Percentiles rank a stretch among this genome's conserved stretches.
phyloP scores from a whole-genome alignment of 371 early-diverging fungal species.

The Mucor piriformis region DNA sequence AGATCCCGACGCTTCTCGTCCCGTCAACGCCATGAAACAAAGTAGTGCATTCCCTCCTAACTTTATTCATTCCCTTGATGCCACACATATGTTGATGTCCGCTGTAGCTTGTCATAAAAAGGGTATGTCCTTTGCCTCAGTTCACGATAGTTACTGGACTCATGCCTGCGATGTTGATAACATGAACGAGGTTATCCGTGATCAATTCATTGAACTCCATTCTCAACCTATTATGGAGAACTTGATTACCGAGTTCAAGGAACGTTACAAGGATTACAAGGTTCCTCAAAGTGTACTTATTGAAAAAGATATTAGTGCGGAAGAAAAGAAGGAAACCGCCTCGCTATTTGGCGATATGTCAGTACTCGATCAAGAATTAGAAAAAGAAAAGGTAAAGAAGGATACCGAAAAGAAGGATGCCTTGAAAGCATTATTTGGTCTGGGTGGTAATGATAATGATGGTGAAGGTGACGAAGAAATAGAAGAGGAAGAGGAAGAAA shows the following conservation, averaged over 20 bases:
- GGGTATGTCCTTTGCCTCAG: slow-evolving; percentile 89
- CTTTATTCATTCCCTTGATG: slow-evolving; percentile 97
- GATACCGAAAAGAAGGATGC: slow-evolving; percentile 34
- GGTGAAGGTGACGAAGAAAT: slow-evolving; percentile 15
- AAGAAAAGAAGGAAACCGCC: background rate
- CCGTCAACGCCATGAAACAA: slow-evolving; percentile 92
- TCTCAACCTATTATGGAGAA: slow-evolving; percentile 83
- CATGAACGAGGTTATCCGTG: slow-evolving; percentile 86
- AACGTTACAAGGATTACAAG: slow-evolving; percentile 78
- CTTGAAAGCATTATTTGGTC: slow-evolving; percentile 39
- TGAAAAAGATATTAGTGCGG: background rate
- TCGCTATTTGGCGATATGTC: slow-evolving; percentile 16
- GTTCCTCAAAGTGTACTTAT: slow-evolving; percentile 53
- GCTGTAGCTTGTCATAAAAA: slow-evolving; percentile 84
- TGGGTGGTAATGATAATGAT: slow-evolving; percentile 21
- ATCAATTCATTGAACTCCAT: slow-evolving; percentile 91
- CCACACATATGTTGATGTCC: slow-evolving; percentile 96
- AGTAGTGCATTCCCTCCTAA: slow-evolving; percentile 98
- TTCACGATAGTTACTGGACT: slow-evolving; percentile 99
- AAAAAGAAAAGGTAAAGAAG: slow-evolving; percentile 32
- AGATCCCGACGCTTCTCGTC: slow-evolving; percentile 72
- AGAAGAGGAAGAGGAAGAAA: slow-evolving; percentile 23
- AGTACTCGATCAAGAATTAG: slow-evolving; percentile 16
- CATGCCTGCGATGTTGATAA: slow-evolving; percentile 91
- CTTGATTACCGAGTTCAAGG: slow-evolving; percentile 81